Percentiles rank a stretch among this genome's conserved stretches.
phyloP scores from a whole-genome alignment of 2,329 filamentous ascomycete genomes.

The Phyllosticta capitalensis region DNA sequence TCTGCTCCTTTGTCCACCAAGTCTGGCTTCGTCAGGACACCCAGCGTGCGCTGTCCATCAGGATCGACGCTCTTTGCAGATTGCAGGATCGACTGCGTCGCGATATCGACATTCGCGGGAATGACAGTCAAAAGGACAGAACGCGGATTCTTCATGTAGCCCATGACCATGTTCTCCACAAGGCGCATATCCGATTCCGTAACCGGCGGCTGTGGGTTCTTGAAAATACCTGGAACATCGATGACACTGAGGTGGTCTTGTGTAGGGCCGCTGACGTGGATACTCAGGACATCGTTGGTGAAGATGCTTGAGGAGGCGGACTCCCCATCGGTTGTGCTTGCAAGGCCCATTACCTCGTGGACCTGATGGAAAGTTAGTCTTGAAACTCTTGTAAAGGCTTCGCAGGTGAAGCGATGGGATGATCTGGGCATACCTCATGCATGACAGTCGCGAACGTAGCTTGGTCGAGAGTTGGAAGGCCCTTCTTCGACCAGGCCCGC shows the following conservation, averaged over 20 bases:
- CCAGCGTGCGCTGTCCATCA: constrained; percentile 24
- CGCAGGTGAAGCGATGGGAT: not conserved
- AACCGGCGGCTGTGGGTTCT: constrained; percentile 16
- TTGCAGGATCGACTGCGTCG: constrained; percentile 37
- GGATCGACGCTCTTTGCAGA: constrained; percentile 28
- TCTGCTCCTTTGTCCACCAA: constrained; percentile 26
- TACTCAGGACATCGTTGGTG: constrained; percentile 31
- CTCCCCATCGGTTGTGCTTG: not conserved
- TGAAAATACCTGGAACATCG: constrained; percentile 39
- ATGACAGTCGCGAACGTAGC: constrained; percentile 15
- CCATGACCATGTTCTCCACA: constrained; percentile 17
- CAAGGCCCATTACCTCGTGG: not conserved
- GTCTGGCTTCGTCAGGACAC: constrained; percentile 31
- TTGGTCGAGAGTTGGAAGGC: constrained; percentile 14
- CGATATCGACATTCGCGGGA: constrained; percentile 30
- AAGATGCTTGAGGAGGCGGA: constrained; percentile 22
- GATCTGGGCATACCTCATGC: constrained; percentile 1
- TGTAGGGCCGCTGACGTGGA: constrained; percentile 35
- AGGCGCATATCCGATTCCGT: constrained; percentile 19
- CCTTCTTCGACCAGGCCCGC: constrained; percentile 17
- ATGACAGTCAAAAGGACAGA: constrained; percentile 24
- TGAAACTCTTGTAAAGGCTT: not conserved
- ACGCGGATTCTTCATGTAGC: constrained; percentile 21
- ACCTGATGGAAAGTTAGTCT: not conserved
- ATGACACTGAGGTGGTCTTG: constrained; percentile 34